Percentiles rank a stretch among this genome's conserved stretches.
phyloP scores from a whole-genome alignment of 257 asterid species.

The Ilex asprella region DNA sequence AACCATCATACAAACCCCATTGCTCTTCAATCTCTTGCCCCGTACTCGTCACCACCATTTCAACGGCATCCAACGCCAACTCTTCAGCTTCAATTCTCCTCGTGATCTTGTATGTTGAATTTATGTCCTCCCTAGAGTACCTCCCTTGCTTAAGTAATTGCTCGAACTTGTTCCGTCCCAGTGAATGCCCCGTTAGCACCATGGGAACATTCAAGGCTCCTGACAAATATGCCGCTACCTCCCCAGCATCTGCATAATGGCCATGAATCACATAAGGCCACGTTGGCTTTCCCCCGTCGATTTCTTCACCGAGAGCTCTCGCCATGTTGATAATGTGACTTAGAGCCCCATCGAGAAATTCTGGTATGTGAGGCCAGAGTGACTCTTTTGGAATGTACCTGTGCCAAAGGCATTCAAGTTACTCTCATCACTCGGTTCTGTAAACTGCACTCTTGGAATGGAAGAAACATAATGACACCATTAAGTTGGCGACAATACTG shows the following conservation, averaged over 20 bases:
- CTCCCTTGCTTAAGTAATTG: conserved; percentile 61
- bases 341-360: conserved; percentile 57
- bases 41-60: conserved; percentile 63
- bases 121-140: conserved; percentile 53
- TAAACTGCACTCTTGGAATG: neutral
- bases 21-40: conserved; percentile 68
- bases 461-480: no score
- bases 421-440: neutral
- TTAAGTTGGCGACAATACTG: neutral
- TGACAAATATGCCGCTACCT: conserved; percentile 49
- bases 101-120: conserved; percentile 48
- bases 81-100: conserved; percentile 67
- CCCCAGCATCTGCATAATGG: conserved; percentile 70
- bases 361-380: conserved; percentile 57
- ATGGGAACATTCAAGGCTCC: conserved; percentile 56
- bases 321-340: conserved; percentile 52
- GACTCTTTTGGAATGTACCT: conserved; percentile 52
- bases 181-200: conserved; percentile 61
- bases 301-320: conserved; percentile 50
- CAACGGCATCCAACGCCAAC: conserved; percentile 53
- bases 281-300: conserved; percentile 37
- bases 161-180: conserved; percentile 64
- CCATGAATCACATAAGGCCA: conserved; percentile 73
- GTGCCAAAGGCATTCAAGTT: neutral
- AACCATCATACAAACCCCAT: conserved; percentile 70